Conservation (phyloP, 805 yeast genomes). For the Saturnispora quitensis region DNA sequence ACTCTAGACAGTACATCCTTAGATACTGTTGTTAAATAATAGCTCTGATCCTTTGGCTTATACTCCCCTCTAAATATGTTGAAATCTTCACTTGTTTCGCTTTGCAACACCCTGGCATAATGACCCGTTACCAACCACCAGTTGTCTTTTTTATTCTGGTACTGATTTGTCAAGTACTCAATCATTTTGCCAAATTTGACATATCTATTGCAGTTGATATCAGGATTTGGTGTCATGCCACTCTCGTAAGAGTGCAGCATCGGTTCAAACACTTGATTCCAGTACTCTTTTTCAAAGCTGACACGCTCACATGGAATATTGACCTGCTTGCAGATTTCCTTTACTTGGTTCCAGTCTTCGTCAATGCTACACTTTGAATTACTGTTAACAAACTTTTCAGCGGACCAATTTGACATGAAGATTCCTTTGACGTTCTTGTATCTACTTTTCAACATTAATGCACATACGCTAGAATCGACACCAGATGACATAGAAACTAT, state of each 20-base stretch:
- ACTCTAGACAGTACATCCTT: slow-evolving; percentile 35
- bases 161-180: slow-evolving; percentile 33
- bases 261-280: slow-evolving; percentile 88
- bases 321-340: slow-evolving; percentile 48
- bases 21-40: slow-evolving; percentile 69
- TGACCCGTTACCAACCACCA: slow-evolving; percentile 95
- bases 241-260: slow-evolving; percentile 64
- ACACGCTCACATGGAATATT: slow-evolving; percentile 66
- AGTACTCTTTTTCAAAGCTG: slow-evolving; percentile 83
- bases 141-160: slow-evolving; percentile 14
- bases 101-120: slow-evolving; percentile 47
- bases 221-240: slow-evolving; percentile 93
- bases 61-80: slow-evolving; percentile 53
- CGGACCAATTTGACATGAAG: slow-evolving; percentile 90
- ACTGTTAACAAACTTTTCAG: slow-evolving; percentile 18
- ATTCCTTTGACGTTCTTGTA: slow-evolving; percentile 64
- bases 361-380: slow-evolving; percentile 55
- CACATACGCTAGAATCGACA: slow-evolving; percentile 88
- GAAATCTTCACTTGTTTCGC: slow-evolving; percentile 22
- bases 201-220: slow-evolving; percentile 73
- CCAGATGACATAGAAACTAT: slow-evolving; percentile 94
- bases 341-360: slow-evolving; percentile 81
- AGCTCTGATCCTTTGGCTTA: slow-evolving; percentile 76
- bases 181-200: slow-evolving; percentile 81
- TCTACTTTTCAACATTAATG: slow-evolving; percentile 42